Base-by-base conservation (phyloP, 2,329 filamentous ascomycete species). In the Rhytidhysteron rufulum region DNA sequence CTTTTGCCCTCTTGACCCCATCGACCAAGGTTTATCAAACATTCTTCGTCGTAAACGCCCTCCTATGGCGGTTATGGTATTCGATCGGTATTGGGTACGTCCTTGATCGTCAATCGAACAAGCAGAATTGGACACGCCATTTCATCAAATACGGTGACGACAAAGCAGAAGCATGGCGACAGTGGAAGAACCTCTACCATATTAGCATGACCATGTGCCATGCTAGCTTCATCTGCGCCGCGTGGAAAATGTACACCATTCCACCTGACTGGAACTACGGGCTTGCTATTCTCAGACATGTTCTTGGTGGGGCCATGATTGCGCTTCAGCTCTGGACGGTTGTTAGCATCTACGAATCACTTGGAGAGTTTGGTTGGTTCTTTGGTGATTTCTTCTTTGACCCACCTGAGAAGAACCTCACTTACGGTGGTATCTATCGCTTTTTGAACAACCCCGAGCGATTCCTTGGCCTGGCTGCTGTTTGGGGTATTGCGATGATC, bases 321-420 rank as follows among this genome's bases (percentile, higher is more conserved):
- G 82, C 85, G 9, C 76, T 98, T 37, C 93, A 98, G 58, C 68
- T 94, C 15, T 98, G 93, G 93, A 95, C 90, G 1, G 85, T 88
- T 2, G 74, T 86, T 49, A 96, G 89, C 64, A 90, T 97, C 51
- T 95, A 97, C 64, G 89, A 96, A 37, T 94, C 88, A 2, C 80
- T 98, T 0, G 93, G 93, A 41, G 93, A 98, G 60, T 98, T 97
- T 57, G 93, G 93, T 54, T 98, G 91, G 91, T 97, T 97, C 73
- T 97, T 90, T 59, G 93, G 93, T 15, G 93, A 98, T 63, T 98
- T 97, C 73, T 97, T 98, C 75, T 96, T 93, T 61, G 88, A 96
- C 46, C 85, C 88, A 33, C 80, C 83, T 9, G 84, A 85, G 10
- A 95, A 93, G 67, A 61, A 58, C 22, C 75, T 97, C 46, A 97